Conservation (phyloP, 1,284 basidiomycete genomes). For the Cryptococcus sp. region DNA sequence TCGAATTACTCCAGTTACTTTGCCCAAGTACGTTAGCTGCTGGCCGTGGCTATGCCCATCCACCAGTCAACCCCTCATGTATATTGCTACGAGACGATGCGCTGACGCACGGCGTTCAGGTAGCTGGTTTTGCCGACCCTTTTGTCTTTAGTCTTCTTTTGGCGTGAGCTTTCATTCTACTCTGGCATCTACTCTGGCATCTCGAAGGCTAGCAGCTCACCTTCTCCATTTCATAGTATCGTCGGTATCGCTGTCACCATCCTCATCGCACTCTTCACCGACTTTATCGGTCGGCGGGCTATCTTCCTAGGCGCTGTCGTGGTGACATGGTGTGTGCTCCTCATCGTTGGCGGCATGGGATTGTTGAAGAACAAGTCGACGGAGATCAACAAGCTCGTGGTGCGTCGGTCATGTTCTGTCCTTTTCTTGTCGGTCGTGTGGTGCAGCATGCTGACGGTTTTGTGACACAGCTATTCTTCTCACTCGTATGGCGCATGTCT, state of each 20-base stretch:
- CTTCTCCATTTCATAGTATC: slow-evolving; percentile 2
- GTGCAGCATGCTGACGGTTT: slow-evolving; percentile 11
- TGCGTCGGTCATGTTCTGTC: slow-evolving; percentile 3
- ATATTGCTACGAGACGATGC: too few relatives aligned
- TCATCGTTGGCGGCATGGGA: slow-evolving; percentile 32
- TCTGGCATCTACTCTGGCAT: too few relatives aligned
- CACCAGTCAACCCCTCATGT: too few relatives aligned
- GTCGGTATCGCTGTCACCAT: slow-evolving; percentile 25
- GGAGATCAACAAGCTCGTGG: slow-evolving; percentile 20
- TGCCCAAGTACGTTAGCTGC: slow-evolving; percentile 6
- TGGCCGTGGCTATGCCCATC: too few relatives aligned
- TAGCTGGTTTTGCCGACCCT: slow-evolving; percentile 29
- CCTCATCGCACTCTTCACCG: slow-evolving; percentile 25
- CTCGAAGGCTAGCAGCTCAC: too few relatives aligned
- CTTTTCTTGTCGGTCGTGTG: background rate
- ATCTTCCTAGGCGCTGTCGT: slow-evolving; percentile 22
- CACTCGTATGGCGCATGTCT: slow-evolving; percentile 14
- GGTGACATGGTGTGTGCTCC: slow-evolving; percentile 17
- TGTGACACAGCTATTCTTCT: slow-evolving; percentile 13
- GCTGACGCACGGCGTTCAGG: background rate
- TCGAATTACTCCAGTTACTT: slow-evolving; percentile 29
- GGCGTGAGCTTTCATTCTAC: slow-evolving; percentile 11
- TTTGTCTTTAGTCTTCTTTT: slow-evolving; percentile 32
- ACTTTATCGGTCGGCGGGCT: slow-evolving; percentile 31
- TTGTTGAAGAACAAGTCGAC: slow-evolving; percentile 14